These are phyloP conservation scores for Wickerhamomyces pijperi DNA, from an alignment of 805 yeast species.

Conservation along the genomic window DNA sequence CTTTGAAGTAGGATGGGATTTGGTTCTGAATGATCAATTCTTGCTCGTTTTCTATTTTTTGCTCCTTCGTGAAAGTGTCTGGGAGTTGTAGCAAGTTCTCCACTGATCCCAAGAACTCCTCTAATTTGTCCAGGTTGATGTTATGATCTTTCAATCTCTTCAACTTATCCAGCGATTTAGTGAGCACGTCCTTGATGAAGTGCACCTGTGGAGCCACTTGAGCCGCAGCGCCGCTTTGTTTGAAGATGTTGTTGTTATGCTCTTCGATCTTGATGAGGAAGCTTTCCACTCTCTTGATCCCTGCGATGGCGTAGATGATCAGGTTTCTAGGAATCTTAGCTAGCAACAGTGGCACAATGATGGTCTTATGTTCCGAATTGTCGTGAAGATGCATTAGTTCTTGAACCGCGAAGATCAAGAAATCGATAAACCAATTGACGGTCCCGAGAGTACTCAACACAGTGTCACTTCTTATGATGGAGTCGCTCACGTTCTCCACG, in stretches of 20 bases:
- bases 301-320: slow-evolving; percentile 53
- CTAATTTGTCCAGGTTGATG: slow-evolving; percentile 38
- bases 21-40: slow-evolving; percentile 15
- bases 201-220: slow-evolving; percentile 30
- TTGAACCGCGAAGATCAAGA: slow-evolving; percentile 60
- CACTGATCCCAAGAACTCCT: slow-evolving; percentile 49
- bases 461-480: slow-evolving; percentile 50
- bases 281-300: slow-evolving; percentile 43
- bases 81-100: slow-evolving; percentile 21
- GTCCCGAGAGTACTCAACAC: slow-evolving; percentile 62
- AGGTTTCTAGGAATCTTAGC: slow-evolving; percentile 64
- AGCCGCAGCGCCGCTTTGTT: slow-evolving; percentile 25
- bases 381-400: slow-evolving; percentile 44
- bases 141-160: slow-evolving; percentile 20
- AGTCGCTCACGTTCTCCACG: slow-evolving; percentile 32
- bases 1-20: slow-evolving; percentile 18
- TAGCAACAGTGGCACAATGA: slow-evolving; percentile 48
- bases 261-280: slow-evolving; percentile 15
- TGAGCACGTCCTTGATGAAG: slow-evolving; percentile 21
- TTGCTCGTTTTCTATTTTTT: slow-evolving; percentile 13
- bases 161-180: slow-evolving; percentile 30
- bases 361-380: slow-evolving; percentile 18
- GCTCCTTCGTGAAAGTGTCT: slow-evolving; percentile 1
- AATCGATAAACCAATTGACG: slow-evolving; percentile 78
- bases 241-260: slow-evolving; percentile 4